Evolutionary conservation across 345 rosid genomes (phyloP).

Genomic region (Eucalyptus guilfoylei): DNA sequence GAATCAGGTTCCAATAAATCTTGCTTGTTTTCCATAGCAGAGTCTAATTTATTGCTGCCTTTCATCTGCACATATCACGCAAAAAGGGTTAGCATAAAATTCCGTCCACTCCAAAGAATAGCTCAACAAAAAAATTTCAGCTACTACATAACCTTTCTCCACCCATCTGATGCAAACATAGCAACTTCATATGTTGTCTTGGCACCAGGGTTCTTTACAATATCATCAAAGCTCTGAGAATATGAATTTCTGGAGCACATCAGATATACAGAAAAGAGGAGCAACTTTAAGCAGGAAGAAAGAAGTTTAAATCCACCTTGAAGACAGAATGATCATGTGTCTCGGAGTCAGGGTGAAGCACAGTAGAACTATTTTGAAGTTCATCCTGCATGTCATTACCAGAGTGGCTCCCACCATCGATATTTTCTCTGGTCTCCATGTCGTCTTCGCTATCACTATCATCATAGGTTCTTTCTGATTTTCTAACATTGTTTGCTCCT

Average conservation of each 20-base stretch:
- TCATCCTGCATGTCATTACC: constrained; percentile 16
- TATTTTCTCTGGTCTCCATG: constrained; percentile 22
- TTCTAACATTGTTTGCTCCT: constrained; percentile 11
- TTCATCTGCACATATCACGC: neutral
- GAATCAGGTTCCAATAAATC: constrained; percentile 4
- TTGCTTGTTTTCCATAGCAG: constrained; percentile 10
- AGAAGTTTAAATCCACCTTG: constrained; percentile 22
- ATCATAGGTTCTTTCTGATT: constrained; percentile 30
- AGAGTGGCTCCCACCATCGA: constrained; percentile 4
- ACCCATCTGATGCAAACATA: constrained; percentile 52
- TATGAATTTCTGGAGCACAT: neutral
- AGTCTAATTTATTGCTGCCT: constrained; percentile 13
- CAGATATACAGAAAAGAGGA: neutral
- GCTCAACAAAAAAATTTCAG: neutral
- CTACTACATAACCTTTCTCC: constrained; percentile 52
- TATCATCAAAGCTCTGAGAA: constrained; percentile 37
- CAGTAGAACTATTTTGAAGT: constrained; percentile 2
- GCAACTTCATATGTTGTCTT: constrained; percentile 80
- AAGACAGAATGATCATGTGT: constrained; percentile 16
- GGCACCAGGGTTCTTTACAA: constrained; percentile 30
- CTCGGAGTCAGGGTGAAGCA: constrained; percentile 22
- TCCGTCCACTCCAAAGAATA: neutral
- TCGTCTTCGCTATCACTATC: constrained; percentile 64
- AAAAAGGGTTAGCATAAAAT: neutral
- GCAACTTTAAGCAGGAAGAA: neutral